These are phyloP conservation scores for Chlorociboria aeruginascens DNA, from an alignment of 495 filamentous ascomycete genomes.

Conservation along the genomic window DNA sequence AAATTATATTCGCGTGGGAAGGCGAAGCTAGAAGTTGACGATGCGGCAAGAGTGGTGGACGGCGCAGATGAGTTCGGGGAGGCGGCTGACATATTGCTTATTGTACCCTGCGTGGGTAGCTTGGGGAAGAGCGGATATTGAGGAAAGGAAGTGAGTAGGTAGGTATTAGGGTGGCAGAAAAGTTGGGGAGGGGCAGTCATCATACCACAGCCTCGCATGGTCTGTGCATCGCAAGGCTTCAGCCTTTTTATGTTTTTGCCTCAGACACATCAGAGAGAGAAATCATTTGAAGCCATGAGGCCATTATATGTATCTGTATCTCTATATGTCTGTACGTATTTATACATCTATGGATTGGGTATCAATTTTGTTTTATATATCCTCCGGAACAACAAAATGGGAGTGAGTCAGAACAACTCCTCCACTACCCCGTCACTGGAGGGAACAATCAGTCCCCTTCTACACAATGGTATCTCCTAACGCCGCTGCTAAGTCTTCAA, in stretches of 20 bases:
- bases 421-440: neutral
- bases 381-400: neutral
- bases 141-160: neutral
- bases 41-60: neutral
- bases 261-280: neutral
- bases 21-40: conserved; percentile 2
- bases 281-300: neutral
- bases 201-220: conserved; percentile 2
- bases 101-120: neutral
- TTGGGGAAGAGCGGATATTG: neutral
- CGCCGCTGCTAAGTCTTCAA: conserved; percentile 18
- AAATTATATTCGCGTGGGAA: conserved; percentile 48
- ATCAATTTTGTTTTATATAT: neutral
- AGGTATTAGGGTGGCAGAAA: neutral
- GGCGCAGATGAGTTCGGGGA: neutral
- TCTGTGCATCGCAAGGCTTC: neutral
- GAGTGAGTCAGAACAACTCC: neutral
- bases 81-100: neutral
- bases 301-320: neutral
- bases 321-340: neutral
- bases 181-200: neutral
- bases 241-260: no score
- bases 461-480: conserved; percentile 3
- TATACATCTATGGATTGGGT: neutral
- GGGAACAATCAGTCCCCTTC: neutral